Percentiles rank a stretch among this genome's conserved stretches.
Conservation (phyloP, 257 asterid genomes). For the Rauvolfia tetraphylla region DNA sequence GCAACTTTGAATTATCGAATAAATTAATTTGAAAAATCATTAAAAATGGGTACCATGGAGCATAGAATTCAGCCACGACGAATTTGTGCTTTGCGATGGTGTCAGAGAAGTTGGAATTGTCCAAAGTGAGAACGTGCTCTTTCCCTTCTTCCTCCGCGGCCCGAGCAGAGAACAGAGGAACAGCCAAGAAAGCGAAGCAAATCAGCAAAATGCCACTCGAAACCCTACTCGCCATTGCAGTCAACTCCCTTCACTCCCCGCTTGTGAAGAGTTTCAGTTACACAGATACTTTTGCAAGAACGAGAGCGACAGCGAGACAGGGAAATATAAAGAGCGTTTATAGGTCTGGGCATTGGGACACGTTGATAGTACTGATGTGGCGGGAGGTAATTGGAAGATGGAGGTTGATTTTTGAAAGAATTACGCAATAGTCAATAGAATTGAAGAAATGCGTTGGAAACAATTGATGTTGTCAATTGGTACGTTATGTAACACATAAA, state of each 20-base stretch:
- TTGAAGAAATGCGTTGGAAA: too few species aligned
- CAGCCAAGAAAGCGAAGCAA: slow-evolving; percentile 21
- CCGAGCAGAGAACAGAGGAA: slow-evolving; percentile 8
- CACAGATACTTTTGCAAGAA: not conserved
- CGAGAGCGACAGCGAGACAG: not conserved
- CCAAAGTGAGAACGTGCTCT: slow-evolving; percentile 64
- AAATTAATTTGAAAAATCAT: not conserved
- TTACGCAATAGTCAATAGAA: not conserved
- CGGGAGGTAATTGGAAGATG: not conserved
- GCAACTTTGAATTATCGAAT: too few species aligned
- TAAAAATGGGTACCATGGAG: slow-evolving; percentile 59
- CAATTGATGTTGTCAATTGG: too few species aligned
- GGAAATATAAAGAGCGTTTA: not conserved
- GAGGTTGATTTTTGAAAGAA: too few species aligned
- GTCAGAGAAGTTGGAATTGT: slow-evolving; percentile 56
- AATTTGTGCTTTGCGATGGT: slow-evolving; percentile 44
- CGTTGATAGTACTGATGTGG: not conserved
- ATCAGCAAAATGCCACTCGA: slow-evolving; percentile 29
- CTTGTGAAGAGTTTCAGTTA: not conserved
- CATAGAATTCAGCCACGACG: slow-evolving; percentile 79
- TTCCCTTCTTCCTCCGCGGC: slow-evolving; percentile 32
- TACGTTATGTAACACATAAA: too few species aligned
- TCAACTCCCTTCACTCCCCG: not conserved
- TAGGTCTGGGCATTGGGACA: not conserved
- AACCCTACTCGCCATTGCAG: slow-evolving; percentile 40